A percentile compares a stretch with the other conserved stretches of the same genome.
Conservation (phyloP, 2,329 filamentous ascomycete species). For the Colletotrichum caudatum region DNA sequence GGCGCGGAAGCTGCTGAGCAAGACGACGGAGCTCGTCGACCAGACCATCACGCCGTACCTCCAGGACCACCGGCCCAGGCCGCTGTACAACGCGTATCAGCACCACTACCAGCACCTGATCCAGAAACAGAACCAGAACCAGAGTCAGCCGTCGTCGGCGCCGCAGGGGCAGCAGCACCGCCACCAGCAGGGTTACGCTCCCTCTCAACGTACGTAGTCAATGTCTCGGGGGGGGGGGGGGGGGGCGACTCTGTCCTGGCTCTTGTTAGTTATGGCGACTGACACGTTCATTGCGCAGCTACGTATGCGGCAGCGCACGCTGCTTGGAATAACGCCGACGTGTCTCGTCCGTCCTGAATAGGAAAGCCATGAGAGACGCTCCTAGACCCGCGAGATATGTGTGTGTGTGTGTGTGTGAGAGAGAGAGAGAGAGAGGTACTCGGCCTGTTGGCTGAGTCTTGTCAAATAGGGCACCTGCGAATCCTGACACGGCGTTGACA, state of each 20-base stretch:
- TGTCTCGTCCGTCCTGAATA: slow-evolving; percentile 14
- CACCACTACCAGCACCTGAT: slow-evolving; percentile 18
- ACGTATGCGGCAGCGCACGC: slow-evolving; percentile 26
- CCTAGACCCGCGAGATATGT: too few species aligned
- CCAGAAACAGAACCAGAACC: neutral
- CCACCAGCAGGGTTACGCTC: slow-evolving; percentile 21
- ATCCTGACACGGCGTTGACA: neutral
- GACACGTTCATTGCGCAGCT: slow-evolving; percentile 16
- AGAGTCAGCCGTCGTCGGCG: neutral
- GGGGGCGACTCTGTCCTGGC: neutral
- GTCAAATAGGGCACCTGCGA: neutral
- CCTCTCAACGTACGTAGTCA: slow-evolving; percentile 32
- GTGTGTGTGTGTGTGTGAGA: too few species aligned
- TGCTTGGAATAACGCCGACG: neutral
- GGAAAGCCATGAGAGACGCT: neutral
- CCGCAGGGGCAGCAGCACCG: slow-evolving; percentile 27
- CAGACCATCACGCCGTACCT: slow-evolving; percentile 46
- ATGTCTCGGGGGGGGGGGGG: too few species aligned
- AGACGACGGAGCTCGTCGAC: slow-evolving; percentile 52
- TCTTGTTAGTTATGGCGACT: neutral
- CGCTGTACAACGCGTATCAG: slow-evolving; percentile 23
- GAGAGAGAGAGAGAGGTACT: neutral
- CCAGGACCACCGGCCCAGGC: slow-evolving; percentile 38
- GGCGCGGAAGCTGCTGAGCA: slow-evolving; percentile 52
- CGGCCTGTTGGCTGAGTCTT: neutral